Conservation (phyloP, 2,329 filamentous ascomycete genomes). For the Cladosporium sp. region DNA sequence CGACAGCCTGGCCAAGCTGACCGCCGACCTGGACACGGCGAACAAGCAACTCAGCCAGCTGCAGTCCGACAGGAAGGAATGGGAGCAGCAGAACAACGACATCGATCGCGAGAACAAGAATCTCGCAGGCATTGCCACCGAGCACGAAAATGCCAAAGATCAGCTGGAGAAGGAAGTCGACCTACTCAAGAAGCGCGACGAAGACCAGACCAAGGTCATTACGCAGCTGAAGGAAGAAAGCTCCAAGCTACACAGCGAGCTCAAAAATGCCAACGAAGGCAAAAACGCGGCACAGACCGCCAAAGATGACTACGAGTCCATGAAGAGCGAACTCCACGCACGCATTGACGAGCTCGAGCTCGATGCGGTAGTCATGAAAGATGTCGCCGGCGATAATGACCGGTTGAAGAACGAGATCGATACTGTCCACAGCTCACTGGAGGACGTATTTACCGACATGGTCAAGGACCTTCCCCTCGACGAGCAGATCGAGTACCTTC, state of each 20-base stretch:
- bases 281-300: not conserved
- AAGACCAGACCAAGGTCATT: not conserved
- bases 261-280: not conserved
- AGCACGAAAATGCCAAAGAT: too few relatives aligned
- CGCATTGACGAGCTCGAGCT: not conserved
- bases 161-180: not conserved
- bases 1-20: too few relatives aligned
- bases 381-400: not conserved
- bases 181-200: not conserved
- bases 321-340: not conserved
- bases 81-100: too few relatives aligned
- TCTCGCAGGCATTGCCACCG: not conserved
- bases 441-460: constrained; percentile 1
- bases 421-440: not conserved
- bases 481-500: constrained; percentile 5
- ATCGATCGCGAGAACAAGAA: too few relatives aligned
- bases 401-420: not conserved
- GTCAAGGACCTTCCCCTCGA: constrained; percentile 7
- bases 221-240: not conserved
- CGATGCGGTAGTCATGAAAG: not conserved
- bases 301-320: not conserved
- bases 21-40: too few relatives aligned
- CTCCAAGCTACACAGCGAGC: not conserved
- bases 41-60: too few relatives aligned
- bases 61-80: too few relatives aligned